Percentiles rank a stretch among this genome's conserved stretches.
phyloP scores from a whole-genome alignment of 108 stramenopile species.

The Parmales sp. region DNA sequence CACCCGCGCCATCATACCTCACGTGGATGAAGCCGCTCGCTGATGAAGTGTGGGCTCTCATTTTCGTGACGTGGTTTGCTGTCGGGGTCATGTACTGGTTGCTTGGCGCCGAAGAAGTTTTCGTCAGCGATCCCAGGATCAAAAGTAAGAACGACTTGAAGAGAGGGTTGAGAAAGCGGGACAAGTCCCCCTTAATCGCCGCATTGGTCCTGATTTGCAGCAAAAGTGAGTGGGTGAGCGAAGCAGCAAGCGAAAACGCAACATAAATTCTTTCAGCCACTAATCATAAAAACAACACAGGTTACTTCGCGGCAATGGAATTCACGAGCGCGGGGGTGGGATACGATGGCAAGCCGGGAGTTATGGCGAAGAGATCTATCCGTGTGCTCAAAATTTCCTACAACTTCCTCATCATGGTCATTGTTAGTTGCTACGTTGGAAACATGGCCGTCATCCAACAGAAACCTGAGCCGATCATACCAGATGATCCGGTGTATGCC shows the following conservation, averaged over 20 bases:
- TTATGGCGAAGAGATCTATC: background rate
- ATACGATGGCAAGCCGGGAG: background rate
- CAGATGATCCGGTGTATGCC: no score
- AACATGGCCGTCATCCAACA: slow-evolving; percentile 11
- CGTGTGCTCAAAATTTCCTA: background rate
- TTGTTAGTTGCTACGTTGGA: background rate
- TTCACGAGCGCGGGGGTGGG: background rate
- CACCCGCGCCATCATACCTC: background rate
- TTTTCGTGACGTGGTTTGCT: background rate
- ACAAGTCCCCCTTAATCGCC: no score
- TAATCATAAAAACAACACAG: background rate
- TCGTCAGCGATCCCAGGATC: background rate
- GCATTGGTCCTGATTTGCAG: no score
- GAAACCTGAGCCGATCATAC: no score
- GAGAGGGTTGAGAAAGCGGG: background rate
- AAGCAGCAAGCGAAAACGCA: background rate
- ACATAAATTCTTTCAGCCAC: background rate
- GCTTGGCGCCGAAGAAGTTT: background rate
- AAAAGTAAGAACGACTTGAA: background rate
- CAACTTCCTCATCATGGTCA: background rate
- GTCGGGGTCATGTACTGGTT: background rate
- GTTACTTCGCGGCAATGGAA: slow-evolving; percentile 6
- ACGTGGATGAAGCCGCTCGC: background rate
- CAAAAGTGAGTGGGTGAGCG: background rate
- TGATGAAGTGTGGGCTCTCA: background rate